Conservation (phyloP, 345 rosid genomes). For the Passiflora organensis region DNA sequence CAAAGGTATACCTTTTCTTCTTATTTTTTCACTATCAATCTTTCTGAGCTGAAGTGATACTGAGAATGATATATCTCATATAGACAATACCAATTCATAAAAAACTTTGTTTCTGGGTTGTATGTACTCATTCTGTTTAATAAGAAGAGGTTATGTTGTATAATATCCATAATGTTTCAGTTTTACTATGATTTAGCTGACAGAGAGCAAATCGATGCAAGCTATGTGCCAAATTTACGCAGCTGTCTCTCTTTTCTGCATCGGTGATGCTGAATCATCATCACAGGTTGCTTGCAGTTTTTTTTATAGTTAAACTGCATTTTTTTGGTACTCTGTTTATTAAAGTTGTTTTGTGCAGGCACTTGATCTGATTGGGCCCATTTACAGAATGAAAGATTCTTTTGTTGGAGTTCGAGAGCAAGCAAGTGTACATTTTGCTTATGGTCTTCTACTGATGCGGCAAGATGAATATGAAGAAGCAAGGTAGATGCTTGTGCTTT, state of each 20-base stretch:
- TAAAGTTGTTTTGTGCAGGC: slow-evolving; percentile 46
- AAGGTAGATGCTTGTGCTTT: slow-evolving; percentile 39
- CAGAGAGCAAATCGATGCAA: slow-evolving; percentile 87
- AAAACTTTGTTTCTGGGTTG: background rate
- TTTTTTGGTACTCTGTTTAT: background rate
- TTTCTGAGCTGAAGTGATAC: background rate
- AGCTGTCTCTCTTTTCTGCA: slow-evolving; percentile 82
- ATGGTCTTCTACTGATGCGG: slow-evolving; percentile 90
- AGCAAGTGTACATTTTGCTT: slow-evolving; percentile 85
- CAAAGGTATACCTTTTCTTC: slow-evolving; percentile 52
- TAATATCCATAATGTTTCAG: background rate
- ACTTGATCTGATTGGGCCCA: slow-evolving; percentile 85
- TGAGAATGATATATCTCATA: background rate
- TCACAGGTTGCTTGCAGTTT: slow-evolving; percentile 51
- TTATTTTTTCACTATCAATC: slow-evolving; percentile 6
- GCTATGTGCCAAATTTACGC: slow-evolving; percentile 91
- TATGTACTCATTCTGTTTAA: slow-evolving; percentile 5
- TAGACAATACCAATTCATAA: too few species aligned
- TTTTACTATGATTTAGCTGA: slow-evolving; percentile 45
- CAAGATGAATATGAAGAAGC: slow-evolving; percentile 92
- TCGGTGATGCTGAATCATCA: slow-evolving; percentile 93
- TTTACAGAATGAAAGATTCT: slow-evolving; percentile 69
- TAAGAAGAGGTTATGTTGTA: background rate
- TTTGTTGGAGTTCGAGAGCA: slow-evolving; percentile 86
- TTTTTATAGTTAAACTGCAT: background rate